Base-by-base conservation (phyloP, 495 filamentous ascomycete species). In the Aspergillus nidulans region DNA sequence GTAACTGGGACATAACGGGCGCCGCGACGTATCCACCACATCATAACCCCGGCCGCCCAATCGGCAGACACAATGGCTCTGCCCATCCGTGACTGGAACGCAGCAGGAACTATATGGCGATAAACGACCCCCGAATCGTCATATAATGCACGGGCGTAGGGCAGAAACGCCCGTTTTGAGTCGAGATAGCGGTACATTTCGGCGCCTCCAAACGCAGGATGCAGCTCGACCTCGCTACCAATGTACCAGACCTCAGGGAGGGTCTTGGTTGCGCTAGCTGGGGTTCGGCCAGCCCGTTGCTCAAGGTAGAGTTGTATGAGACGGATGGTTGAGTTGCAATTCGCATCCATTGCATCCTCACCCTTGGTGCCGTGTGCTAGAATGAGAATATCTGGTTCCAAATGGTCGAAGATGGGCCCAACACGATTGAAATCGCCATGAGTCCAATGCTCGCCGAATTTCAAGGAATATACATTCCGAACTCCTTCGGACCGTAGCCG, bases 171-270 rank as follows among this genome's bases (percentile, higher is more conserved):
- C 15, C 52, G 48, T 26, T 54, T 53, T 1, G 60, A 56, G 7
- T 36, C 49, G 9, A 26, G 45, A 48, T 45, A 56, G 3, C 53
- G 56, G 18, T 56, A 48, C 30, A 34, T 34, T 34, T 51, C 20
- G 4, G 32, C 1, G 38, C 23, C 45, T 10, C 52, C 56, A 24
- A 39, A 46, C 0, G 56, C 43, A 13, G 53, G 49, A 20, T 43
- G 53, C 8, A 47, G 44, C 40, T 62, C 60, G 15, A 53, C 26
- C 32, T 59, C 56, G 50, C 60, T 56, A 20, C 52, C 56, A 6
- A 62, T 30, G 39, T 62, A 59, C 60, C 60, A 62, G 8, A 62
- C 41, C 40, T 62, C 60, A 1, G 60, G 60, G 10, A 62, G 45
- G 9, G 48, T 52, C 38, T 49, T 56, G 15, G 13, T 21, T 25